Conservation (phyloP, 495 filamentous ascomycete genomes). For the Massariosphaeria phaeospora region DNA sequence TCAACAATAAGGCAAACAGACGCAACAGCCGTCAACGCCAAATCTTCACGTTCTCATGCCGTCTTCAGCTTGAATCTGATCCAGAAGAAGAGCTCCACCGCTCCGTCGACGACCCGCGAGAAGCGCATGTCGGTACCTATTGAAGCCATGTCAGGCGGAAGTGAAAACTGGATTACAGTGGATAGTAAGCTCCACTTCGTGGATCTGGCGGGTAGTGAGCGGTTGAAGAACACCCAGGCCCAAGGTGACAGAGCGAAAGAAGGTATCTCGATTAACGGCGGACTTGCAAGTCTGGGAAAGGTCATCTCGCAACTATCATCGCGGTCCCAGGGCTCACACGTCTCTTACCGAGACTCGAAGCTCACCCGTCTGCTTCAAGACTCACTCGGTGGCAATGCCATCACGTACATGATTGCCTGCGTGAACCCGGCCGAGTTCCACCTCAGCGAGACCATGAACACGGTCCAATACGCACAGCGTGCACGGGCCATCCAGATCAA, state of each 20-base stretch:
- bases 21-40: constrained; percentile 97
- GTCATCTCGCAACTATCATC: constrained; percentile 98
- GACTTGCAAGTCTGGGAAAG: constrained; percentile 90
- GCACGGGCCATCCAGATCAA: constrained; percentile 97
- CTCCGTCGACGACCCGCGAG: constrained; percentile 55
- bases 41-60: constrained; percentile 97
- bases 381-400: constrained; percentile 94
- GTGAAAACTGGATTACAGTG: constrained; percentile 71
- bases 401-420: constrained; percentile 99
- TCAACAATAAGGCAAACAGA: constrained; percentile 95
- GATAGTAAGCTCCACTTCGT: constrained; percentile 99
- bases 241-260: constrained; percentile 93
- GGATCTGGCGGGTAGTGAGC: constrained; percentile 94
- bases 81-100: constrained; percentile 66
- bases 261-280: constrained; percentile 97
- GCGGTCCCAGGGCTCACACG: constrained; percentile 78
- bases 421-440: constrained; percentile 97
- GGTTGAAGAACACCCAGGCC: constrained; percentile 93
- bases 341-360: constrained; percentile 96
- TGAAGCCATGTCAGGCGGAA: constrained; percentile 63
- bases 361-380: constrained; percentile 95
- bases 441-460: constrained; percentile 95
- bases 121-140: constrained; percentile 88
- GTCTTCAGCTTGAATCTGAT: constrained; percentile 95
- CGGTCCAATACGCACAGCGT: constrained; percentile 92